Conservation (phyloP, 306 rosid species). For the Aeschynomene evenia region DNA sequence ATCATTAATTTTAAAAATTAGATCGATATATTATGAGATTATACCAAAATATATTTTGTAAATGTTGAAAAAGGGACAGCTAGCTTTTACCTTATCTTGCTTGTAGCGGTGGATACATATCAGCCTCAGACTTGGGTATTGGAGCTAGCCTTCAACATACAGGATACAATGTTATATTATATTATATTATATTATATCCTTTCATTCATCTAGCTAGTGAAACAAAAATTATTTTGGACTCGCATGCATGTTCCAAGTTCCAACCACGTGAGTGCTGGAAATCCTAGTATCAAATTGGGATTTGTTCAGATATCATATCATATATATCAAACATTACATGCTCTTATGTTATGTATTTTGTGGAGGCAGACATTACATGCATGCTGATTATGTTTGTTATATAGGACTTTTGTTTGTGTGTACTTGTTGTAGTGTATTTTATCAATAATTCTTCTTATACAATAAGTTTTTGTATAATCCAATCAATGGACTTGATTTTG, state of each 20-base stretch:
- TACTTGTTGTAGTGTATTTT: no score
- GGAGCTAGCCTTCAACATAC: background rate
- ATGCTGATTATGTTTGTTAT: no score
- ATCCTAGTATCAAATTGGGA: background rate
- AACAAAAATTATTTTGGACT: background rate
- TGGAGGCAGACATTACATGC: no score
- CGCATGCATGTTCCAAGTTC: no score
- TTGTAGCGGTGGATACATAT: background rate
- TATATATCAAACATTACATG: background rate
- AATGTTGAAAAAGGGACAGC: background rate
- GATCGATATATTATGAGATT: background rate
- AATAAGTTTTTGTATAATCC: no score
- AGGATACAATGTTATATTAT: background rate
- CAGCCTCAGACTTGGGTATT: background rate
- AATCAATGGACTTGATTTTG: no score
- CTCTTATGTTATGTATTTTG: background rate
- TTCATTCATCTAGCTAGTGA: background rate
- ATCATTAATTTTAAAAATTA: no score
- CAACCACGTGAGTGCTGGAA: background rate
- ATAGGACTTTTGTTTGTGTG: no score
- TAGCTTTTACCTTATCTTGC: background rate
- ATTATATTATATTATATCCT: no score
- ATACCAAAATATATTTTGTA: background rate
- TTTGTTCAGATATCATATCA: background rate
- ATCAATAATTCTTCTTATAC: no score